Evolutionary conservation across 805 yeast species (phyloP).

Genomic region (Metschnikowia santaceciliae): DNA sequence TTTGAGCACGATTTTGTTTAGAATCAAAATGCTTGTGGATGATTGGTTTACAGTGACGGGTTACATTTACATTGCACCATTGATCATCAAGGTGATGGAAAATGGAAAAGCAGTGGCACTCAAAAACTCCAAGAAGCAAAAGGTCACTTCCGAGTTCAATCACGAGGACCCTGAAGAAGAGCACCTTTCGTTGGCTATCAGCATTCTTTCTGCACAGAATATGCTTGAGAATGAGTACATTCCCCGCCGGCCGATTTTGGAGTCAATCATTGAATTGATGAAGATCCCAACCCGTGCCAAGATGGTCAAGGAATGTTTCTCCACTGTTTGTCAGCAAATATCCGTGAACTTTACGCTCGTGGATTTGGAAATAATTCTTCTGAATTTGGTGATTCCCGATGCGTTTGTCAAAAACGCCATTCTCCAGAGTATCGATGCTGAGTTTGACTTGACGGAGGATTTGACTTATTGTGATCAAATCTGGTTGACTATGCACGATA

Average conservation of each 20-base stretch:
- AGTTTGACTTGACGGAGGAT: constrained; percentile 57
- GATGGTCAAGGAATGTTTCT: constrained; percentile 76
- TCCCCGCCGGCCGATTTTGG: constrained; percentile 65
- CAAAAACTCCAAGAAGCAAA: constrained; percentile 47
- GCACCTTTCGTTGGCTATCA: constrained; percentile 71
- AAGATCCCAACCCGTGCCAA: constrained; percentile 75
- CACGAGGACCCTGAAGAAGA: constrained; percentile 90
- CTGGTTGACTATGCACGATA: constrained; percentile 76
- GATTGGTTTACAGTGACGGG: constrained; percentile 66
- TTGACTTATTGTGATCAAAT: constrained; percentile 58
- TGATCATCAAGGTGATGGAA: constrained; percentile 63
- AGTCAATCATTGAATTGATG: constrained; percentile 62
- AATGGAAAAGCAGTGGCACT: constrained; percentile 58
- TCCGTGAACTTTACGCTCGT: constrained; percentile 52
- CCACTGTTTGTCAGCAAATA: constrained; percentile 71
- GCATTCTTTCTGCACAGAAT: constrained; percentile 64
- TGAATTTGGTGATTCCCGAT: constrained; percentile 55
- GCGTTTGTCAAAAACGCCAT: constrained; percentile 73
- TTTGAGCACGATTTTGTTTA: constrained; percentile 66
- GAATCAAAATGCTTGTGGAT: constrained; percentile 69
- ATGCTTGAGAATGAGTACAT: constrained; percentile 60
- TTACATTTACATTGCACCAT: constrained; percentile 70
- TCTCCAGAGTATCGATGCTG: constrained; percentile 81
- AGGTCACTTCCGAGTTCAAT: constrained; percentile 59
- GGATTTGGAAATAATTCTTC: constrained; percentile 59